These are phyloP conservation scores for Yamadazyma kanchanaburiensis DNA, from an alignment of 1,139 yeast species.

Conservation along the genomic window DNA sequence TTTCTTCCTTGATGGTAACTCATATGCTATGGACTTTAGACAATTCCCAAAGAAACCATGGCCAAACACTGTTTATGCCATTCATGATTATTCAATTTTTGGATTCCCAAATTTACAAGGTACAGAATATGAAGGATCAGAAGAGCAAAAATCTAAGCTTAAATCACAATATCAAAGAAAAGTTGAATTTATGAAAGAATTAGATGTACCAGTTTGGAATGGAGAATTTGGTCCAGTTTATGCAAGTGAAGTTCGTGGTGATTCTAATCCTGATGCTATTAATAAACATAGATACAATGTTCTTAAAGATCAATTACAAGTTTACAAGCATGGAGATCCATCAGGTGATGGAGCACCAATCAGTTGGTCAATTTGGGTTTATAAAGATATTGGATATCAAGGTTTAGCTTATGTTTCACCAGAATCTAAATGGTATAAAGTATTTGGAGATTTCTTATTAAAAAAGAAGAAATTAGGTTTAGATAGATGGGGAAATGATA, in stretches of 20 bases:
- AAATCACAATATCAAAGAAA: slow-evolving; percentile 35
- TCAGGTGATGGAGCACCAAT: slow-evolving; percentile 41
- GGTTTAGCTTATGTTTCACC: slow-evolving; percentile 44
- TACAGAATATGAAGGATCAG: slow-evolving; percentile 27
- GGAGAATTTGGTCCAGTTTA: slow-evolving; percentile 52
- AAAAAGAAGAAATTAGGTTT: slow-evolving; percentile 42
- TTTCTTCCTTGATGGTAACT: slow-evolving; percentile 43
- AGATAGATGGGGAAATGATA: slow-evolving; percentile 47
- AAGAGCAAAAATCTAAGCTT: slow-evolving; percentile 27
- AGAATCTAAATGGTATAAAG: slow-evolving; percentile 35
- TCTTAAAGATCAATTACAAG: slow-evolving; percentile 38
- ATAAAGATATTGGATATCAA: slow-evolving; percentile 48
- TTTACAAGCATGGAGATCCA: slow-evolving; percentile 41
- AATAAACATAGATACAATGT: slow-evolving; percentile 36
- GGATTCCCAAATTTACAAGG: slow-evolving; percentile 40
- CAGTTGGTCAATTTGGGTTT: slow-evolving; percentile 50
- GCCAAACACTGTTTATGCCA: slow-evolving; percentile 43
- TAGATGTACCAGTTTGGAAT: slow-evolving; percentile 47
- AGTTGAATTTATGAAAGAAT: slow-evolving; percentile 34
- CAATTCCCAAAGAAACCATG: slow-evolving; percentile 35
- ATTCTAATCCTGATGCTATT: slow-evolving; percentile 28
- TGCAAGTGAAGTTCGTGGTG: slow-evolving; percentile 38
- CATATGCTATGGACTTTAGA: slow-evolving; percentile 46
- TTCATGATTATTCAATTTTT: slow-evolving; percentile 39
- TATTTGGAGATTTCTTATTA: slow-evolving; percentile 35